Conservation (phyloP, 257 asterid genomes). For the Rhazya stricta region DNA sequence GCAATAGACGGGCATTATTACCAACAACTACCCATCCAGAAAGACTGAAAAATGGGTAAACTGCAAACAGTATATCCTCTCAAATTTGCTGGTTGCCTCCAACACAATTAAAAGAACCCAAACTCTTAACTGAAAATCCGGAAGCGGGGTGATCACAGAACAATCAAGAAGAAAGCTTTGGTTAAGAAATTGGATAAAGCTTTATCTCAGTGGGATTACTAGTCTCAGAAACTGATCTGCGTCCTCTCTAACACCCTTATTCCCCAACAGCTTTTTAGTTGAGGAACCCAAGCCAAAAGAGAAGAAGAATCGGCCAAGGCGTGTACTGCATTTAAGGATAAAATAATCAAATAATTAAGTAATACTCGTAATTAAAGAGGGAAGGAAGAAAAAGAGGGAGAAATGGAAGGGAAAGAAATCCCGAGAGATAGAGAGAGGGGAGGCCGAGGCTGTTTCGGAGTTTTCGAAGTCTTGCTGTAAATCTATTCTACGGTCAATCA, state of each 20-base stretch:
- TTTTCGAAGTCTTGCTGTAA: constrained; percentile 27
- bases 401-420: constrained; percentile 1
- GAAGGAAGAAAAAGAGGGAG: not conserved
- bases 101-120: constrained; percentile 20
- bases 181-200: constrained; percentile 14
- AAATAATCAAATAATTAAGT: constrained; percentile 11
- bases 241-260: constrained; percentile 17
- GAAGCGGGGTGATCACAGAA: constrained; percentile 17
- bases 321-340: constrained; percentile 22
- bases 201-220: constrained; percentile 31
- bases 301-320: constrained; percentile 31
- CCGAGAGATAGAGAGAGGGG: constrained; percentile 4
- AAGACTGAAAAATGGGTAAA: not conserved
- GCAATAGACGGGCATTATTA: not conserved
- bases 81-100: constrained; percentile 16
- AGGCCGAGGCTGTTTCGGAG: constrained; percentile 38
- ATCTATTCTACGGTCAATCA: constrained; percentile 15
- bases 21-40: not conserved
- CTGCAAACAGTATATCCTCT: constrained; percentile 2
- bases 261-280: constrained; percentile 20
- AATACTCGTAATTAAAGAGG: constrained; percentile 6
- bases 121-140: constrained; percentile 13
- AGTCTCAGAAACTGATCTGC: constrained; percentile 36
- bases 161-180: constrained; percentile 11
- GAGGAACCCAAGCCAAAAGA: constrained; percentile 25